These are phyloP conservation scores for Hydnomerulius pinastri DNA, from an alignment of 768 basidiomycete species.

Conservation along the genomic window DNA sequence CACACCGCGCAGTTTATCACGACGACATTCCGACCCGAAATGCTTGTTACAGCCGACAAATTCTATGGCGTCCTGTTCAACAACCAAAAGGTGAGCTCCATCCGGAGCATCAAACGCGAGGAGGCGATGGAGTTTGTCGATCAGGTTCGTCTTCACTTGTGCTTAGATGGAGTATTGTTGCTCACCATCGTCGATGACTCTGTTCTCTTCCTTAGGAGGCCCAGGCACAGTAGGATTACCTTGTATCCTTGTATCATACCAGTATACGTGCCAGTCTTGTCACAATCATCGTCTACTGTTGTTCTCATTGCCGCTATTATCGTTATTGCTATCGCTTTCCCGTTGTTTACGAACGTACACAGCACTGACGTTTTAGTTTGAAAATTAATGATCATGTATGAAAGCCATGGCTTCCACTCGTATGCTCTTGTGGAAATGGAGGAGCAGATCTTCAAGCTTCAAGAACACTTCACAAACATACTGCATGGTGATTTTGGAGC, in stretches of 20 bases:
- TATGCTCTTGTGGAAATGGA: too few relatives aligned
- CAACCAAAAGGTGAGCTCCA: slow-evolving; percentile 92
- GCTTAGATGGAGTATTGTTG: background rate
- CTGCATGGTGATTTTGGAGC: too few relatives aligned
- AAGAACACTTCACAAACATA: too few relatives aligned
- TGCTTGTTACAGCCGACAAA: slow-evolving; percentile 93
- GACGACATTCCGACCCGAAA: slow-evolving; percentile 97
- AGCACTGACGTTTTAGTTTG: background rate
- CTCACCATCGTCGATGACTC: background rate
- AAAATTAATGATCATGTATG: background rate
- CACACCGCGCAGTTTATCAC: slow-evolving; percentile 94
- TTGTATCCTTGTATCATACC: too few relatives aligned
- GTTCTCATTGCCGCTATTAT: slow-evolving; percentile 7
- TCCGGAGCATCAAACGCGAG: slow-evolving; percentile 82
- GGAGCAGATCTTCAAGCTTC: too few relatives aligned
- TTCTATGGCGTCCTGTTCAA: slow-evolving; percentile 98
- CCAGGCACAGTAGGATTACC: slow-evolving; percentile 40
- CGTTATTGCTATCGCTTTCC: slow-evolving; percentile 17
- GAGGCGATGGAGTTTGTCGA: slow-evolving; percentile 96
- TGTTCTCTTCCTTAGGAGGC: slow-evolving; percentile 40
- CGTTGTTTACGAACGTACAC: background rate
- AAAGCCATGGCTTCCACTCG: too few relatives aligned
- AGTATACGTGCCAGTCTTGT: too few relatives aligned
- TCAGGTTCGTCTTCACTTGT: slow-evolving; percentile 48
- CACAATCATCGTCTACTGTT: background rate